Percentiles rank a stretch among this genome's conserved stretches.
Evolutionary conservation across 441 rosid species (phyloP).

Genomic region (Eutrema salsugineum): DNA sequence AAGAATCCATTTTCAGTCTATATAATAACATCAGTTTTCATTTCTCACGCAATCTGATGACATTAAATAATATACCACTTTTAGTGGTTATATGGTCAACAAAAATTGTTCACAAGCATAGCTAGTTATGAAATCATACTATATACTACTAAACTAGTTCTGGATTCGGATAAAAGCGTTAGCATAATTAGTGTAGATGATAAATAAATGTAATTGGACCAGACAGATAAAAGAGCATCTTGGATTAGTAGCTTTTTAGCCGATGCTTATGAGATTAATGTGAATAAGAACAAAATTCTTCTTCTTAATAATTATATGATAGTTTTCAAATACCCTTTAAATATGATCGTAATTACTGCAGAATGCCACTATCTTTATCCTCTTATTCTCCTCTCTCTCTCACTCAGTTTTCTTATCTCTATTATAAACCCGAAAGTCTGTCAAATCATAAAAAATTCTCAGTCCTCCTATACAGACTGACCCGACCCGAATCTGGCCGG

Average conservation of each 20-base stretch:
- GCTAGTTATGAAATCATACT: neutral
- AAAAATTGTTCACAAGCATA: neutral
- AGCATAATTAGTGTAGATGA: conserved; percentile 7
- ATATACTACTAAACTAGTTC: conserved; percentile 11
- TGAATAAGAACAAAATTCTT: conserved; percentile 10
- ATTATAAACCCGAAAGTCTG: conserved; percentile 13
- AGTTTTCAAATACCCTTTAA: neutral
- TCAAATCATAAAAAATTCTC: conserved; percentile 18
- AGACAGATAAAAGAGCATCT: conserved; percentile 13
- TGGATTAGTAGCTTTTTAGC: conserved; percentile 6
- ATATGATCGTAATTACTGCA: conserved; percentile 2
- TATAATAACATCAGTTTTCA: neutral
- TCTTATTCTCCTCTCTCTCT: neutral
- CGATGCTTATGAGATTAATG: conserved; percentile 20
- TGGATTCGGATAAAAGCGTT: neutral
- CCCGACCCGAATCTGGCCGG: conserved; percentile 7
- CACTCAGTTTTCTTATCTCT: neutral
- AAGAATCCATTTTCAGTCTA: neutral
- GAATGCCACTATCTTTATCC: conserved; percentile 16
- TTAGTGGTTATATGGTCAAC: neutral
- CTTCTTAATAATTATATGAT: neutral
- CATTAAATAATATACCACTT: neutral
- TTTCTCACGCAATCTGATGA: neutral
- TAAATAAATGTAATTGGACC: conserved; percentile 11
- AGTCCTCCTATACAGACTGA: neutral